Evolutionary conservation across 2,329 filamentous ascomycete genomes (phyloP).

Genomic region (Sphaerostilbella broomeana): DNA sequence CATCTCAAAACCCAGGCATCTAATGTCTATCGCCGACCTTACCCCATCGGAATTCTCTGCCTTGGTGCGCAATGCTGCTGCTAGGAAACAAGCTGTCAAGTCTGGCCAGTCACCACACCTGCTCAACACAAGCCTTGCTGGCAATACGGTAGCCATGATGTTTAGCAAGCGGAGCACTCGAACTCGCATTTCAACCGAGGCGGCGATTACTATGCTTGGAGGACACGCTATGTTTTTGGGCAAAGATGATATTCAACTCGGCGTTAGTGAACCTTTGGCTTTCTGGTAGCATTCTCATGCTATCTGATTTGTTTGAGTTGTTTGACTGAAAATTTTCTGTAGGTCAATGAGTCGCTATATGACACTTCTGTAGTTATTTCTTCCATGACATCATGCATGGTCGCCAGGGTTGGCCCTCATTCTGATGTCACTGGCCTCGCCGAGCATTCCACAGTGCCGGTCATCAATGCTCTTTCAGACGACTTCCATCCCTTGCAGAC

Average conservation of each 20-base stretch:
- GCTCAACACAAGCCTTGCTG: conserved; percentile 57
- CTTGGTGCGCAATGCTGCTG: conserved; percentile 74
- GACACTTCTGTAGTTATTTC: conserved; percentile 90
- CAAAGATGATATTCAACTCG: conserved; percentile 92
- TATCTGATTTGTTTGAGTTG: not conserved
- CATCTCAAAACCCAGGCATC: conserved; percentile 59
- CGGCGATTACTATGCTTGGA: conserved; percentile 78
- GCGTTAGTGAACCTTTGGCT: conserved; percentile 59
- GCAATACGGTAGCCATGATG: conserved; percentile 86
- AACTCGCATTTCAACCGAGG: conserved; percentile 89
- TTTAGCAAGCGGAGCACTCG: conserved; percentile 95
- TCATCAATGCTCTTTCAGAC: conserved; percentile 83
- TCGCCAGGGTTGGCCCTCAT: conserved; percentile 71
- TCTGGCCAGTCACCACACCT: conserved; percentile 47
- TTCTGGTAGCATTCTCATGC: not conserved
- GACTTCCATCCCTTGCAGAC: conserved; percentile 91
- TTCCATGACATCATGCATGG: conserved; percentile 82
- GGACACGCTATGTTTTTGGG: conserved; percentile 95
- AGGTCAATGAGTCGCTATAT: conserved; percentile 90
- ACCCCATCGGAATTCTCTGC: conserved; percentile 70
- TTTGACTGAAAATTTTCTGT: conserved; percentile 9
- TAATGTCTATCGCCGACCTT: conserved; percentile 87
- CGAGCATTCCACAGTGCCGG: conserved; percentile 66
- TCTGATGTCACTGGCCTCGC: conserved; percentile 67
- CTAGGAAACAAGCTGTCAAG: conserved; percentile 73